phyloP scores from a whole-genome alignment of 2,329 filamentous ascomycete species.

The Hypomyces perniciosus region DNA sequence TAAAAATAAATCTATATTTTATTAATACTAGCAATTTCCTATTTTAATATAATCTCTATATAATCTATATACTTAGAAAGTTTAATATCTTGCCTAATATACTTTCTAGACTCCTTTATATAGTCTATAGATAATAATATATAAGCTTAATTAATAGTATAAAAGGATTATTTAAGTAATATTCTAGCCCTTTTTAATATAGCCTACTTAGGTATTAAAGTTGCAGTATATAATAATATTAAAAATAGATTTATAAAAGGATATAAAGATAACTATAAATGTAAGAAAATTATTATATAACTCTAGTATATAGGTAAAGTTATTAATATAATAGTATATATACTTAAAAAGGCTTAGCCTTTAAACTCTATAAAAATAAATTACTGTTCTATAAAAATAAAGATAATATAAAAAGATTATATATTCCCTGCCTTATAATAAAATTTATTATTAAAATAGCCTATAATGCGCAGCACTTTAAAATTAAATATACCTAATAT shows the following conservation, averaged over 20 bases:
- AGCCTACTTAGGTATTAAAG: neutral
- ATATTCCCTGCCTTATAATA: neutral
- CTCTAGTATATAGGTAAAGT: too few species aligned
- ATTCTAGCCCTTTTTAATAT: neutral
- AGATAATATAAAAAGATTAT: too few species aligned
- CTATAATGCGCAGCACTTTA: neutral
- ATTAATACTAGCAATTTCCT: neutral
- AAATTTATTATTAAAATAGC: neutral
- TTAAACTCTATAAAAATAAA: too few species aligned
- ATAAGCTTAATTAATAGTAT: neutral
- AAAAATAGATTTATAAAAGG: neutral
- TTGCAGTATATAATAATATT: neutral
- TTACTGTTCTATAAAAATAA: too few species aligned
- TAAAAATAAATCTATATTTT: neutral
- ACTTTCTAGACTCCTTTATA: neutral
- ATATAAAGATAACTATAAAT: too few species aligned
- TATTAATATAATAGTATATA: too few species aligned
- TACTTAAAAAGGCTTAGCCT: too few species aligned
- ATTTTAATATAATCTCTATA: neutral
- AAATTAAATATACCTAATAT: neutral
- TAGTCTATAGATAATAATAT: neutral
- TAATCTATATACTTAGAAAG: neutral
- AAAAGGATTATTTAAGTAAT: neutral
- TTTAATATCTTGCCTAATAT: neutral
- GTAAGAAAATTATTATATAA: too few species aligned